A percentile compares a stretch with the other conserved stretches of the same genome.
Evolutionary conservation across 2,329 filamentous ascomycete genomes (phyloP).

Genomic region (Furcasterigmium sp.): DNA sequence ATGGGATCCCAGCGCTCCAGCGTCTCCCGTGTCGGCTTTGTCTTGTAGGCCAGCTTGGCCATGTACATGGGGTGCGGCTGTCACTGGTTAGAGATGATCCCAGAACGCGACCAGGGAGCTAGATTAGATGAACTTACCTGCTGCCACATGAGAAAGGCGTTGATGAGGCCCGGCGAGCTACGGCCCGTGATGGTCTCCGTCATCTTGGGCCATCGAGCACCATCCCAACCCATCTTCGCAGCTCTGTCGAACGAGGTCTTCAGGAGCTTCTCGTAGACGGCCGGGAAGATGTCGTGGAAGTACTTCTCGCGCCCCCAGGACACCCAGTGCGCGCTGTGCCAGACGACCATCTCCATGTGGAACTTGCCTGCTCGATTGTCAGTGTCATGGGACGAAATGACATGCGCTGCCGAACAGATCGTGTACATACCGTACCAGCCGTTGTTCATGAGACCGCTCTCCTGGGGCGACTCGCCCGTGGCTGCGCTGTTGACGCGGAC

Average conservation of each 20-base stretch:
- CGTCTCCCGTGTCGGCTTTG: slow-evolving; percentile 23
- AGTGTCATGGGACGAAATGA: slow-evolving; percentile 7
- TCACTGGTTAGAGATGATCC: neutral
- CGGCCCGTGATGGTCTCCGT: slow-evolving; percentile 30
- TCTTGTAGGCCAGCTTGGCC: slow-evolving; percentile 39
- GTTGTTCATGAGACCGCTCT: too few species aligned
- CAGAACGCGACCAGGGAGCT: too few species aligned
- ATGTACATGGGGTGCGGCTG: slow-evolving; percentile 53
- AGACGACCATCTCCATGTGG: slow-evolving; percentile 38
- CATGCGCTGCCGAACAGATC: too few species aligned
- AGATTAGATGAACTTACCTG: slow-evolving; percentile 32
- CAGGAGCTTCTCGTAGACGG: slow-evolving; percentile 10
- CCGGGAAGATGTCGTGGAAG: slow-evolving; percentile 30
- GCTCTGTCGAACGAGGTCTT: slow-evolving; percentile 20
- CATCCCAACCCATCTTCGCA: slow-evolving; percentile 20
- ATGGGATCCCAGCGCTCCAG: slow-evolving; percentile 48
- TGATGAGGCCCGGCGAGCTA: slow-evolving; percentile 47
- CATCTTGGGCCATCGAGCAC: slow-evolving; percentile 45
- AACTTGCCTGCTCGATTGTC: slow-evolving; percentile 31
- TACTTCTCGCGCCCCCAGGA: slow-evolving; percentile 30
- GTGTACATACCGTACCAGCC: slow-evolving; percentile 38
- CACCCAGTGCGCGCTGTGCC: slow-evolving; percentile 35
- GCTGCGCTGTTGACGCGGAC: too few species aligned
- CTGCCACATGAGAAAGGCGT: slow-evolving; percentile 57
- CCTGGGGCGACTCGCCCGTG: too few species aligned